These are phyloP conservation scores for Allodekkera sacchari DNA, from an alignment of 805 yeast genomes.

Conservation along the genomic window DNA sequence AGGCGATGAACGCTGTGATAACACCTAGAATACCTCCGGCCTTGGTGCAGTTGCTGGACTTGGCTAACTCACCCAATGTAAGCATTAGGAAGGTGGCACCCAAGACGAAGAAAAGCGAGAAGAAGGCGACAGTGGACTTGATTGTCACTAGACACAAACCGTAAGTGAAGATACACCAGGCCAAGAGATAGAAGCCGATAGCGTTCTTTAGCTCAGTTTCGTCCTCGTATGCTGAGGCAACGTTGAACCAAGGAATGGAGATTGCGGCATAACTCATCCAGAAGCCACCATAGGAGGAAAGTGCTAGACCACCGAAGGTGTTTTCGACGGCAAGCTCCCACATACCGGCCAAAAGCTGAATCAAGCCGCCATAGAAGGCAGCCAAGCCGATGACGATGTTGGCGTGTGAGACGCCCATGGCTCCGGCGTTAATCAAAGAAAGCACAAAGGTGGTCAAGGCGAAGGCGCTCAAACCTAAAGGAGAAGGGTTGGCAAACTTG, in stretches of 20 bases:
- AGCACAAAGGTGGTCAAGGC: slow-evolving; percentile 62
- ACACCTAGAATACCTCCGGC: slow-evolving; percentile 66
- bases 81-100: slow-evolving; percentile 47
- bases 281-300: slow-evolving; percentile 59
- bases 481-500: slow-evolving; percentile 67
- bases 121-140: slow-evolving; percentile 46
- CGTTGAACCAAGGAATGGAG: slow-evolving; percentile 48
- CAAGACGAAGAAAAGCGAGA: slow-evolving; percentile 43
- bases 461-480: slow-evolving; percentile 65
- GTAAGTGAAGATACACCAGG: slow-evolving; percentile 60
- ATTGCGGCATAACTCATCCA: slow-evolving; percentile 73
- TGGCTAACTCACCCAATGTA: slow-evolving; percentile 44
- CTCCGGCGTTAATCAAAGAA: slow-evolving; percentile 53
- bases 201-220: slow-evolving; percentile 40
- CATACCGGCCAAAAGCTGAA: slow-evolving; percentile 66
- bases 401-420: slow-evolving; percentile 56
- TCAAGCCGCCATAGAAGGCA: slow-evolving; percentile 64
- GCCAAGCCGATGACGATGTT: slow-evolving; percentile 60
- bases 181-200: slow-evolving; percentile 49
- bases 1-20: slow-evolving; percentile 51
- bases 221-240: slow-evolving; percentile 39
- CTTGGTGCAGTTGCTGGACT: slow-evolving; percentile 26
- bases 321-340: slow-evolving; percentile 71
- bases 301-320: slow-evolving; percentile 65
- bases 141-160: slow-evolving; percentile 48